A percentile compares a stretch with the other conserved stretches of the same genome.
Conservation (phyloP, 371 early-diverging fungal genomes). For the Saksenaea oblongispora region DNA sequence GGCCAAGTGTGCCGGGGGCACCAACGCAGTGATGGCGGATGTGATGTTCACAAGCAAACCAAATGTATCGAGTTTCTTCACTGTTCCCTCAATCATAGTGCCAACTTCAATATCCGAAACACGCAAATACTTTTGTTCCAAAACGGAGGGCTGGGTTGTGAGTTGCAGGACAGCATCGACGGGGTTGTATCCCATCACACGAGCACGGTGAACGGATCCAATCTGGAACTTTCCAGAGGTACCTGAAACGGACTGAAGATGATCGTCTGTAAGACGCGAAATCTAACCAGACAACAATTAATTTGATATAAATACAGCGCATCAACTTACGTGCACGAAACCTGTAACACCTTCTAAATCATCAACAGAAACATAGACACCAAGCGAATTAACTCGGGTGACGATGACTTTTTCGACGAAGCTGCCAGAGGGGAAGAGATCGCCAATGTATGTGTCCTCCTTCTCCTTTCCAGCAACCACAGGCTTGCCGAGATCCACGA, state of each 20-base stretch:
- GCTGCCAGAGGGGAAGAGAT: slow-evolving; percentile 57
- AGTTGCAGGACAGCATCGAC: slow-evolving; percentile 73
- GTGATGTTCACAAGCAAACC: slow-evolving; percentile 73
- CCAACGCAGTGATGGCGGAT: slow-evolving; percentile 68
- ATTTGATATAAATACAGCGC: background rate
- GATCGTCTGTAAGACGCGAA: slow-evolving; percentile 74
- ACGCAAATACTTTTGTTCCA: slow-evolving; percentile 71
- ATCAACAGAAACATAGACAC: slow-evolving; percentile 59
- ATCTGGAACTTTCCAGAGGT: slow-evolving; percentile 62
- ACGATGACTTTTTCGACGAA: slow-evolving; percentile 61
- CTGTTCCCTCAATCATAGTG: slow-evolving; percentile 59
- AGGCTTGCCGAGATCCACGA: slow-evolving; percentile 43
- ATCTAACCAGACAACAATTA: slow-evolving; percentile 37
- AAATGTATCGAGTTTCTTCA: slow-evolving; percentile 47
- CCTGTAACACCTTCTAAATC: slow-evolving; percentile 51
- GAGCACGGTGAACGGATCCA: slow-evolving; percentile 71
- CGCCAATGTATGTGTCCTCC: slow-evolving; percentile 27
- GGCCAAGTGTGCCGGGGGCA: slow-evolving; percentile 73
- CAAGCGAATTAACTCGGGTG: slow-evolving; percentile 51
- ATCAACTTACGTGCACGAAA: slow-evolving; percentile 57
- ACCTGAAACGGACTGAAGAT: slow-evolving; percentile 41
- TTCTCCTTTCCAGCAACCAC: slow-evolving; percentile 10
- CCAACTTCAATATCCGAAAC: slow-evolving; percentile 74
- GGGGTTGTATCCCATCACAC: slow-evolving; percentile 79
- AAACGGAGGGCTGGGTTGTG: slow-evolving; percentile 69